These are phyloP conservation scores for Trichoderma hamatum DNA, from an alignment of 2,329 filamentous ascomycete genomes.

Conservation along the genomic window DNA sequence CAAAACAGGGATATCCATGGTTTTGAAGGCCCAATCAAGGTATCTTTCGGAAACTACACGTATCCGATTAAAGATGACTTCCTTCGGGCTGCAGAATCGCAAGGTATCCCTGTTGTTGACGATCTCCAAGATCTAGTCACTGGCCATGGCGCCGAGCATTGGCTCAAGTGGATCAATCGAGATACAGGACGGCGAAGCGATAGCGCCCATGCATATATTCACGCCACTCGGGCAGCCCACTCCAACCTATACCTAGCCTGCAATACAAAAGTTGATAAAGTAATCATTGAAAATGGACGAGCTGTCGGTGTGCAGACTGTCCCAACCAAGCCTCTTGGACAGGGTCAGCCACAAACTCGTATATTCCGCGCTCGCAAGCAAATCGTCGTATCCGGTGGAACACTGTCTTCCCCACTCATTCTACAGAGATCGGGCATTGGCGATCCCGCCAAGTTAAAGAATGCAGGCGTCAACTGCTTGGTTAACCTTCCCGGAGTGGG, in stretches of 20 bases:
- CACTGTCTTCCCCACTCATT: conserved; percentile 53
- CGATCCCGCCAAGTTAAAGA: conserved; percentile 46
- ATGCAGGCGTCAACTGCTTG: conserved; percentile 51
- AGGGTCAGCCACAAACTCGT: conserved; percentile 33
- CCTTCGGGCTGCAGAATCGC: conserved; percentile 48
- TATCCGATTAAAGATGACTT: conserved; percentile 50
- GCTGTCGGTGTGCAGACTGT: conserved; percentile 60
- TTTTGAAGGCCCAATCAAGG: conserved; percentile 52
- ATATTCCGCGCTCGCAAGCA: conserved; percentile 56
- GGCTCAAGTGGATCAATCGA: conserved; percentile 48
- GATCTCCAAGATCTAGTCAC: conserved; percentile 55
- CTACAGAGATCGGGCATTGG: conserved; percentile 64
- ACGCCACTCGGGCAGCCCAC: conserved; percentile 37
- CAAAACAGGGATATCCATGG: conserved; percentile 45
- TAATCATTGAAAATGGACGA: conserved; percentile 56
- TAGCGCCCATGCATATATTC: conserved; percentile 37
- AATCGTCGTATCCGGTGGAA: conserved; percentile 53
- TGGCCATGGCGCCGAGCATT: conserved; percentile 39
- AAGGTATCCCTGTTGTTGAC: conserved; percentile 53
- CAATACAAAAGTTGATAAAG: conserved; percentile 45
- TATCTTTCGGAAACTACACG: conserved; percentile 52
- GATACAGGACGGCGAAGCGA: conserved; percentile 31
- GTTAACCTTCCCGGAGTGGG: conserved; percentile 55
- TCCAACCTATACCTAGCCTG: conserved; percentile 40
- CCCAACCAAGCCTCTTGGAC: conserved; percentile 49